These are phyloP conservation scores for Globisporangium paddicum DNA, from an alignment of 352 stramenopile genomes.

Conservation along the genomic window DNA sequence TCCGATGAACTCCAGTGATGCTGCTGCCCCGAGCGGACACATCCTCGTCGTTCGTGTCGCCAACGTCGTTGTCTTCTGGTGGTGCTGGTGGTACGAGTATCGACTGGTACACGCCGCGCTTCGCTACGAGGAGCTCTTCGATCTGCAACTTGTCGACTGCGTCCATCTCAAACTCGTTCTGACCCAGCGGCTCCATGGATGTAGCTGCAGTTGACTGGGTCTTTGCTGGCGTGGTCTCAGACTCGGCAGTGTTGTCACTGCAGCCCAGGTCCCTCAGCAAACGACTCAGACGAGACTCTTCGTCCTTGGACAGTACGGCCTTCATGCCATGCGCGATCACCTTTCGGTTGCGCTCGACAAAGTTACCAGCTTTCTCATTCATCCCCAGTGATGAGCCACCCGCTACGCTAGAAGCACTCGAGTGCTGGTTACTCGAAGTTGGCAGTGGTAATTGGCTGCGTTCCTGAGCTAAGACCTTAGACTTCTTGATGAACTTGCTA, in stretches of 20 bases:
- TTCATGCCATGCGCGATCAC: constrained; percentile 45
- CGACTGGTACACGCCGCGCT: constrained; percentile 32
- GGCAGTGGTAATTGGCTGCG: not conserved
- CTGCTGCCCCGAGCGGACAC: too few relatives aligned
- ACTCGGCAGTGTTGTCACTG: not conserved
- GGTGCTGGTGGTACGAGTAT: constrained; percentile 13
- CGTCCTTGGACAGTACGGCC: constrained; percentile 48
- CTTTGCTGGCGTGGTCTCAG: not conserved
- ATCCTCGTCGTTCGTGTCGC: constrained; percentile 20
- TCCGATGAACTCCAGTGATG: not conserved
- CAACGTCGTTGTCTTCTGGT: constrained; percentile 12
- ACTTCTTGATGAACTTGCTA: not conserved
- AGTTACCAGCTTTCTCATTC: constrained; percentile 18
- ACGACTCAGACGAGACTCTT: constrained; percentile 36
- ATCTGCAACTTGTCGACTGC: constrained; percentile 36
- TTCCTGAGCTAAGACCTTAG: not conserved
- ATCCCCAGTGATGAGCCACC: not conserved
- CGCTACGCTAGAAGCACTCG: not conserved
- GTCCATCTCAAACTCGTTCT: constrained; percentile 40
- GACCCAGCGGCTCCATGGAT: not conserved
- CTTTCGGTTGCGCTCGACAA: constrained; percentile 52
- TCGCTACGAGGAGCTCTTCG: constrained; percentile 36
- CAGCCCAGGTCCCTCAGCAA: constrained; percentile 22
- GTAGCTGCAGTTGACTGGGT: not conserved
- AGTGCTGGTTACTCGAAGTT: not conserved